Percentiles rank a stretch among this genome's conserved stretches.
Evolutionary conservation across 768 basidiomycete species (phyloP).

Genomic region (Neoboletus magnificus): DNA sequence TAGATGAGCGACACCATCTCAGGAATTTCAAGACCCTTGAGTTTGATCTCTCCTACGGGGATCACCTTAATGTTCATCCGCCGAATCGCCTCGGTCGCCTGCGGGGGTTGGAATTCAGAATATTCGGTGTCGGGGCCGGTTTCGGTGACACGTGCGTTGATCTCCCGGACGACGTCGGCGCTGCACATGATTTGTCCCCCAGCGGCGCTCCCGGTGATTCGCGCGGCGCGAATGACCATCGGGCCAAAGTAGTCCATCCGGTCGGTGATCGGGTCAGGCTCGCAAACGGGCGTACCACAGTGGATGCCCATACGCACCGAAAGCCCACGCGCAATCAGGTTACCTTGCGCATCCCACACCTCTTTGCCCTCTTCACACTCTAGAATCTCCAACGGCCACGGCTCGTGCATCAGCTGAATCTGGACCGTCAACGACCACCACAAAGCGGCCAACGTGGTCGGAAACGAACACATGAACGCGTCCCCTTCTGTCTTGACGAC

Average conservation of each 20-base stretch:
- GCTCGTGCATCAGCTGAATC: slow-evolving; percentile 69
- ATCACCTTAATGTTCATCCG: slow-evolving; percentile 67
- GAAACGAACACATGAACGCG: slow-evolving; percentile 98
- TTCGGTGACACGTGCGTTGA: slow-evolving; percentile 57
- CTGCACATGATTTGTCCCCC: slow-evolving; percentile 96
- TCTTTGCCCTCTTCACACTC: slow-evolving; percentile 90
- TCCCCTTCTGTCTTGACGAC: slow-evolving; percentile 99
- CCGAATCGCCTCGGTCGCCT: slow-evolving; percentile 72
- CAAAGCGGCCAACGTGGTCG: slow-evolving; percentile 77
- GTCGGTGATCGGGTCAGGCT: slow-evolving; percentile 83
- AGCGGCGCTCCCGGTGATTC: slow-evolving; percentile 76
- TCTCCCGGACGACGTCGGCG: slow-evolving; percentile 81
- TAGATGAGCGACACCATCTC: slow-evolving; percentile 86
- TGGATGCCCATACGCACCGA: slow-evolving; percentile 98
- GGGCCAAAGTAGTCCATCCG: slow-evolving; percentile 99
- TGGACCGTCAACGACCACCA: slow-evolving; percentile 92
- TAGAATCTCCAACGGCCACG: slow-evolving; percentile 92
- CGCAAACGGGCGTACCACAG: slow-evolving; percentile 85
- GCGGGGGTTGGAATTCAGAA: slow-evolving; percentile 51
- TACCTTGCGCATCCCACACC: slow-evolving; percentile 61
- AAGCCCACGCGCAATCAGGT: slow-evolving; percentile 77
- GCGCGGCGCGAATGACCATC: slow-evolving; percentile 90
- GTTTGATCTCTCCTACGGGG: slow-evolving; percentile 83
- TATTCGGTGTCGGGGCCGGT: slow-evolving; percentile 57
- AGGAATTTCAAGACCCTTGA: slow-evolving; percentile 92